Conservation (phyloP, 2,329 filamentous ascomycete species). For the Dactylellina leptospora region DNA sequence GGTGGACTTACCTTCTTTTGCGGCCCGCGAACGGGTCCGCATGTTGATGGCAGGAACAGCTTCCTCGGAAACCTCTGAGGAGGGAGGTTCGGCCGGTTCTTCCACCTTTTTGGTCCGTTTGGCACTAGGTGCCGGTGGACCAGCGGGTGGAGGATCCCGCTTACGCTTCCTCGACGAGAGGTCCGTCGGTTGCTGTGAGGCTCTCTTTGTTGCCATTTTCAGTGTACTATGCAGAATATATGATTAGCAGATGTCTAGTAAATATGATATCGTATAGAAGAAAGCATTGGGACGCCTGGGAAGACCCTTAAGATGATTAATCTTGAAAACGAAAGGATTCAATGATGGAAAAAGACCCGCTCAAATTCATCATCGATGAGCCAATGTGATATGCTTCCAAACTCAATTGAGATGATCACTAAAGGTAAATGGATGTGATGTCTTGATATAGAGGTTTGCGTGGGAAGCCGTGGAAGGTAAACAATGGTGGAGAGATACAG, state of each 20-base stretch:
- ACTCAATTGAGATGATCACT: no score
- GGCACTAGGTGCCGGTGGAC: neutral
- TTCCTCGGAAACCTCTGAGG: constrained; percentile 6
- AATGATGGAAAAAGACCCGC: no score
- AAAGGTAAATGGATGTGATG: no score
- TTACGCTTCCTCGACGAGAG: constrained; percentile 23
- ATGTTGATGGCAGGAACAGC: neutral
- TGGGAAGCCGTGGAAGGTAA: no score
- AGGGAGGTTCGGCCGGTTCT: neutral
- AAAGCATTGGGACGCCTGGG: no score
- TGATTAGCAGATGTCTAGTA: neutral
- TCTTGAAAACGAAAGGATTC: no score
- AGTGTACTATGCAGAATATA: constrained; percentile 7
- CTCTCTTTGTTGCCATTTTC: constrained; percentile 17
- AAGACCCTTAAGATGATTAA: no score
- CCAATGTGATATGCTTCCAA: no score
- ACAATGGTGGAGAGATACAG: no score
- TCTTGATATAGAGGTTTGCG: no score
- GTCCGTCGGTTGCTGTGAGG: neutral
- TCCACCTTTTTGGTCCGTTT: constrained; percentile 8
- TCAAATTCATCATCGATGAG: no score
- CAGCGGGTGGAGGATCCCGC: constrained; percentile 1
- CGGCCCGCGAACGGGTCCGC: constrained; percentile 1
- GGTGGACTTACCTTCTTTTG: neutral
- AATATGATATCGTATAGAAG: no score